phyloP scores from a whole-genome alignment of 208 protist genomes.

The Trypanosoma mega region DNA sequence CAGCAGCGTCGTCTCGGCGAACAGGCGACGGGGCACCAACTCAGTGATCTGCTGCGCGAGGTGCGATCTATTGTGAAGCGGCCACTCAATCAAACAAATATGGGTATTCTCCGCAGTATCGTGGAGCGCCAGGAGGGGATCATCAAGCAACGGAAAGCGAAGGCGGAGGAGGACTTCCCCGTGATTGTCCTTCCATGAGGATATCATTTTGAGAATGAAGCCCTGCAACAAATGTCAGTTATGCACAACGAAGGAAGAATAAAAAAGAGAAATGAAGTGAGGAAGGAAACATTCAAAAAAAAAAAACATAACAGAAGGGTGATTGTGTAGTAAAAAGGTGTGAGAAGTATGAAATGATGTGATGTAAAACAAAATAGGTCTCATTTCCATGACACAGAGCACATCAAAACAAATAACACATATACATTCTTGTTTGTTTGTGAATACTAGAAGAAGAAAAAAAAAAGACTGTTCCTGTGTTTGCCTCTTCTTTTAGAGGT shows the following conservation, averaged over 20 bases:
- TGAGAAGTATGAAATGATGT: too few species aligned
- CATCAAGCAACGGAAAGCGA: constrained; percentile 43
- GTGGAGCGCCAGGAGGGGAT: constrained; percentile 54
- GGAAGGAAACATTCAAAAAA: neutral
- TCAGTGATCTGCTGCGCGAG: constrained; percentile 64
- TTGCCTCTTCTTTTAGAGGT: too few species aligned
- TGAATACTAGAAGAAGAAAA: too few species aligned
- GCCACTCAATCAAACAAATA: constrained; percentile 79
- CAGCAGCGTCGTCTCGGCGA: constrained; percentile 29
- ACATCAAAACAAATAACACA: too few species aligned
- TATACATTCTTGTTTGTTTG: too few species aligned
- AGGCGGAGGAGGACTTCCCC: constrained; percentile 24
- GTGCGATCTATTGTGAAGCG: constrained; percentile 51
- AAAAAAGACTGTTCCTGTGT: too few species aligned
- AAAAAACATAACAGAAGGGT: too few species aligned
- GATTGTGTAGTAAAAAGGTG: too few species aligned
- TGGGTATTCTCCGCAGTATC: constrained; percentile 59
- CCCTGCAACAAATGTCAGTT: neutral
- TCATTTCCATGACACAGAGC: too few species aligned
- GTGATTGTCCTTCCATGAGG: constrained; percentile 15
- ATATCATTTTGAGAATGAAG: too few species aligned
- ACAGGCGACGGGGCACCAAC: constrained; percentile 43
- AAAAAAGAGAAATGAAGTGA: neutral
- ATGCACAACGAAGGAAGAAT: neutral
- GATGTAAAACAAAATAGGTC: too few species aligned